Conservation (phyloP, 179 eudicot genomes). For the Corrigiola litoralis region DNA sequence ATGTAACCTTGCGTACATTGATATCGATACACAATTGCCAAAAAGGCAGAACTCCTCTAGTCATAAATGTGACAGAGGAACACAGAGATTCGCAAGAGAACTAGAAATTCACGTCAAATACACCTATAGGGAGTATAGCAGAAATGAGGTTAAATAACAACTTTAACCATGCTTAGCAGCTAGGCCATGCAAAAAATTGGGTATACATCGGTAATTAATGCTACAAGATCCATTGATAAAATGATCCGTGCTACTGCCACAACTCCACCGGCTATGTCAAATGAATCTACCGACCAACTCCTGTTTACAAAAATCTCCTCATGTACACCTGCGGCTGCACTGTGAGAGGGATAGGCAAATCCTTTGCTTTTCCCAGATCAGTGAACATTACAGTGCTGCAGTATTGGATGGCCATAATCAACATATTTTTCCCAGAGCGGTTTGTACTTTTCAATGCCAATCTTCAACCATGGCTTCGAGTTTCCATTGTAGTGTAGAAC, state of each 20-base stretch:
- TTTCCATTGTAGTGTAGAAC: slow-evolving; percentile 83
- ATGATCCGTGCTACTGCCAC: slow-evolving; percentile 6
- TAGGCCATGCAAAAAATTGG: slow-evolving; percentile 16
- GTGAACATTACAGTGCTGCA: slow-evolving; percentile 83
- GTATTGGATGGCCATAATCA: slow-evolving; percentile 53
- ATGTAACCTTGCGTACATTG: no score
- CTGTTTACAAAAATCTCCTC: slow-evolving; percentile 17
- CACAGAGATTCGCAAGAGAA: no score
- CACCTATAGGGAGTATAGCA: no score
- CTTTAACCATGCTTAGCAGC: background rate
- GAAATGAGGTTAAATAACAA: slow-evolving; percentile 5
- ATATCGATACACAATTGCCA: no score
- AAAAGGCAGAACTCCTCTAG: no score
- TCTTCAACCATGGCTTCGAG: slow-evolving; percentile 88
- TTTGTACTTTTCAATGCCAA: slow-evolving; percentile 80
- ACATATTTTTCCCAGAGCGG: slow-evolving; percentile 76
- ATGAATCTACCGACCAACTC: slow-evolving; percentile 7
- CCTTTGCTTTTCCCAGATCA: slow-evolving; percentile 18
- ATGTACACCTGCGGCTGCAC: slow-evolving; percentile 6
- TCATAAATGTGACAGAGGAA: no score
- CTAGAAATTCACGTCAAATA: no score
- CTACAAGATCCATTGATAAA: slow-evolving; percentile 12
- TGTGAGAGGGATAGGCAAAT: background rate
- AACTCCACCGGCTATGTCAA: slow-evolving; percentile 5
- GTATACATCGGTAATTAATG: slow-evolving; percentile 13